Percentiles rank a stretch among this genome's conserved stretches.
phyloP scores from a whole-genome alignment of 768 basidiomycete species.

The Leccinum uliginosum region DNA sequence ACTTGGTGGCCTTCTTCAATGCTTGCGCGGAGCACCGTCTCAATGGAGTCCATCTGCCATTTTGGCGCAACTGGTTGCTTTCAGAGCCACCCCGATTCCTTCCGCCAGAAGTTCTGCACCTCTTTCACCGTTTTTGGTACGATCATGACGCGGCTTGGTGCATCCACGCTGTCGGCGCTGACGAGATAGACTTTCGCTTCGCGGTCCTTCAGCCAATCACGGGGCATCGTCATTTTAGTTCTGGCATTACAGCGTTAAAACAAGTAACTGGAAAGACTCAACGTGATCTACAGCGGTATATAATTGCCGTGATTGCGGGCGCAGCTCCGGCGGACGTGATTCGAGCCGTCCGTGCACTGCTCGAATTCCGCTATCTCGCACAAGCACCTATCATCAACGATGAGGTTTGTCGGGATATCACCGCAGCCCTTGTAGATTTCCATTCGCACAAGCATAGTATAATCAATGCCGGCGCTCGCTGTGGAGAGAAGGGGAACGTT shows the following conservation, averaged over 20 bases:
- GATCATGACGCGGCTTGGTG: not conserved
- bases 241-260: not conserved
- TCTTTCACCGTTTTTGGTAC: not conserved
- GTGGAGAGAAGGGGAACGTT: constrained; percentile 21
- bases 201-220: not conserved
- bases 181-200: not conserved
- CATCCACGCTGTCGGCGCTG: not conserved
- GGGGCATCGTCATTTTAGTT: not conserved
- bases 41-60: not conserved
- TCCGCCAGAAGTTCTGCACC: not conserved
- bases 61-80: not conserved
- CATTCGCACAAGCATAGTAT: not conserved
- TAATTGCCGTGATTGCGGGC: not conserved
- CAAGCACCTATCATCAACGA: no score
- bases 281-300: not conserved
- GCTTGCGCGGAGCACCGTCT: not conserved
- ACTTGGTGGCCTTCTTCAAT: not conserved
- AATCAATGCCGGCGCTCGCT: not conserved
- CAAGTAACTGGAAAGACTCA: not conserved
- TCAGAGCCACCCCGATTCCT: not conserved
- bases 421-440: not conserved
- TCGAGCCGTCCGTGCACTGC: no score
- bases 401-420: no score
- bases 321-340: not conserved
- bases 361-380: no score